Base-by-base conservation (phyloP, 768 basidiomycete genomes). In the Tricholoma hemisulphureum region DNA sequence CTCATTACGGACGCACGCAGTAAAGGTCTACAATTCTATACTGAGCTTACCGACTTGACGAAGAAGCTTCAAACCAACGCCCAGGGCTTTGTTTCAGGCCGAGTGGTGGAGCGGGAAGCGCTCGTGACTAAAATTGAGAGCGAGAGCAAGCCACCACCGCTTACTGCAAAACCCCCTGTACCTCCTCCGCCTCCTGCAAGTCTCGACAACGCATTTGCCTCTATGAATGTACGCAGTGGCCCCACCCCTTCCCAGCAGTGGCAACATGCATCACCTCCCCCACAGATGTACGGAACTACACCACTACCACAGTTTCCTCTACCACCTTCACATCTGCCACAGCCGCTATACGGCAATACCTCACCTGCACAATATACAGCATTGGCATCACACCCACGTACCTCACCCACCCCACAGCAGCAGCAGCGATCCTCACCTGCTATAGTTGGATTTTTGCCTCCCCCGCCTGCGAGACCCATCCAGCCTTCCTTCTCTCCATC, bases 21-120 rank as follows among this genome's bases (percentile, higher is more conserved):
- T 11, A 95, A 95, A 69, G 96, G 95, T 0, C 75, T 93, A 1
- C 85, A 89, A 43, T 99, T 96, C 72, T 98, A 99, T 69, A 79
- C 77, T 6, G 92, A 95, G 61, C 80, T 98, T 13, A 81, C 78
- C 0, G 84, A 85, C 16, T 72, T 95, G 34, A 78, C 85, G 10
- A 65, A 73, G 0, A 81, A 79, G 7, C 80, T 98, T 4, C 75
- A 79, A 32, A 71, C 78, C 4, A 86, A 85, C 56, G 81, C 84
- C 2, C 82, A 78, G 51, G 72, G 77, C 0, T 97, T 89, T 65
- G 76, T 93, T 7, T 73, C 80, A 0, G 75, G 80, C 16, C 79
- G 96, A 26, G 81, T 77, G 7, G 72, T 77, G 0, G 95, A 98
- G 68, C 81, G 95, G 8, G 86, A 91, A 18, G 74, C 76, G 10